These are phyloP conservation scores for Wallacemonas sp. DNA, from an alignment of 208 protist species.

Conservation along the genomic window DNA sequence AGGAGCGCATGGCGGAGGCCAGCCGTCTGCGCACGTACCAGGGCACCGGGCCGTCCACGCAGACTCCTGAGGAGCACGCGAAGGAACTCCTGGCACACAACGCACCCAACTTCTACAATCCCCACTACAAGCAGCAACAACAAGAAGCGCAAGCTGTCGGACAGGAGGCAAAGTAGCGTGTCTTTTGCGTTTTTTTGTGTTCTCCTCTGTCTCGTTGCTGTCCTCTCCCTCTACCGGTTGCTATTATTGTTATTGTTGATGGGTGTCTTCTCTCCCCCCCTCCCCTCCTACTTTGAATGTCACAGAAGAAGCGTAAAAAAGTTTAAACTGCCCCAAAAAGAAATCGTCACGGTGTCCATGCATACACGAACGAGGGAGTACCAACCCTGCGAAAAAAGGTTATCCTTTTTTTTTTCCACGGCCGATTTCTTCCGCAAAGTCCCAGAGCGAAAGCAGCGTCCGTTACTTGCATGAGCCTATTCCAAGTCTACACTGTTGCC, in stretches of 20 bases:
- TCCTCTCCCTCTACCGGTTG: background rate
- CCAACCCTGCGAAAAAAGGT: too few relatives aligned
- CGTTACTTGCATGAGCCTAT: too few relatives aligned
- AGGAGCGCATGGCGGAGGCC: constrained; percentile 60
- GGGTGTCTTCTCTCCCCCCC: background rate
- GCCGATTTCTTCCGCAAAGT: too few relatives aligned
- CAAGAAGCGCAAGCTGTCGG: constrained; percentile 25
- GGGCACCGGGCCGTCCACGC: background rate
- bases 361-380: too few relatives aligned
- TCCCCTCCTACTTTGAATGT: too few relatives aligned
- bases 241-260: background rate
- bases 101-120: constrained; percentile 54
- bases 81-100: constrained; percentile 30
- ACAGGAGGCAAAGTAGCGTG: background rate
- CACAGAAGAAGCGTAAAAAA: too few relatives aligned
- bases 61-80: constrained; percentile 20
- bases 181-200: background rate
- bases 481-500: too few relatives aligned
- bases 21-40: constrained; percentile 43
- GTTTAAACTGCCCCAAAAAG: too few relatives aligned
- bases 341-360: too few relatives aligned
- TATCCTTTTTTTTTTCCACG: too few relatives aligned
- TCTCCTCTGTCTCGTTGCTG: background rate
- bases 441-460: too few relatives aligned
- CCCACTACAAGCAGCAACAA: constrained; percentile 55